Evolutionary conservation across 768 basidiomycete species (phyloP), one percentile per base, ranked within the genome.

Genomic region (Macrolepiota albuminosa): DNA sequence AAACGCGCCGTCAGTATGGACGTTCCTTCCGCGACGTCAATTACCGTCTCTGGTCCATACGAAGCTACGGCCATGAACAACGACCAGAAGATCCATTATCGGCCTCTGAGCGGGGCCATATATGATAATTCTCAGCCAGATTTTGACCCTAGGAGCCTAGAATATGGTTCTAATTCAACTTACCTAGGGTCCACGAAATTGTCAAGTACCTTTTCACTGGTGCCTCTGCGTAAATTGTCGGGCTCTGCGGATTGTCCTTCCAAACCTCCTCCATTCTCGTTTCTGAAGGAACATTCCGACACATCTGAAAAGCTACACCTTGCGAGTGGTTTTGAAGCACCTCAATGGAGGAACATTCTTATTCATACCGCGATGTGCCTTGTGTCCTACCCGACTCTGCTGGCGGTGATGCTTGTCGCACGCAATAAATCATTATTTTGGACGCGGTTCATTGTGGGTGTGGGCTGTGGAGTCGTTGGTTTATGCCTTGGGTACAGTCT

Each of bases 391-490:
- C 77, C 76, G 2, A 58, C 73, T 18, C 60, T 77, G 36, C 46
- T 75, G 51, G 46, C 71, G 1, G 71, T 72, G 46, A 69, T 71
- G 14, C 57, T 69, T 0, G 59, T 74, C 2, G 72, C 74, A 1
- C 63, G 61, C 16, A 63, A 69, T n/a, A 68, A 61, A 45, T 63
- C 73, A 3, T 53, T 79, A 5, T 79, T 76, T 54, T 78, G 78
- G 78, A 71, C 76, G 54, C 72, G 78, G 37, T 64, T 73, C n/a
- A 61, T 75, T 3, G 71, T 76, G 8, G 71, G 71, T 16, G 50
- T 69, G n/a, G 76, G 72, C 24, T 74, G 72, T 59, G 71, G 75
- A 1, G 26, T 72, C 7, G 57, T 72, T 24, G 77, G 78, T 8
- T 46, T 75, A 4, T 59, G 63, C 2, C 63, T 78, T 26, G 75